Percentiles rank a stretch among this genome's conserved stretches.
Conservation (phyloP, 1,139 yeast species). For the Scheffersomyces segobiensis region DNA sequence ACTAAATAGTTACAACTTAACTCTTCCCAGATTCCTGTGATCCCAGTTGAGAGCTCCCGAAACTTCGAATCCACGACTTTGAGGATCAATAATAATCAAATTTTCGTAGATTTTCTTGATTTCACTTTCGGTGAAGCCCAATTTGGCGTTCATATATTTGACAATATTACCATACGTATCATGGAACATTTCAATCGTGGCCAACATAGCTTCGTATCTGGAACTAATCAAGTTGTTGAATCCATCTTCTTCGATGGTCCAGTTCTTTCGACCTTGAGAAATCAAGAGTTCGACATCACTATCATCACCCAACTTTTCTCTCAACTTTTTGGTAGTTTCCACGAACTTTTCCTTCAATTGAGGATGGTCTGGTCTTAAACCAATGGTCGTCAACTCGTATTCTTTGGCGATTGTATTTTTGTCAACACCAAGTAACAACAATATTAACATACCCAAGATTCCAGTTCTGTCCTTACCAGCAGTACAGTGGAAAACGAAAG, state of each 20-base stretch:
- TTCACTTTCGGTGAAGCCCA: slow-evolving; percentile 53
- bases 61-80: slow-evolving; percentile 15
- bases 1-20: slow-evolving; percentile 11
- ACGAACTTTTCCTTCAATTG: slow-evolving; percentile 35
- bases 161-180: slow-evolving; percentile 57
- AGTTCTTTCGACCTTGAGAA: slow-evolving; percentile 36
- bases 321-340: slow-evolving; percentile 29
- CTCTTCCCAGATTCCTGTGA: slow-evolving; percentile 19
- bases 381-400: slow-evolving; percentile 71
- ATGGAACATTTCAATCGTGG: slow-evolving; percentile 53
- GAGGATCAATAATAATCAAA: slow-evolving; percentile 31
- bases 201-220: slow-evolving; percentile 71
- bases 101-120: slow-evolving; percentile 49
- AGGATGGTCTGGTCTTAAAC: slow-evolving; percentile 54
- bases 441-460: slow-evolving; percentile 63
- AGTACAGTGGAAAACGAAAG: slow-evolving; percentile 72
- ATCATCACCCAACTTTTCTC: slow-evolving; percentile 23
- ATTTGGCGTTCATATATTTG: slow-evolving; percentile 45
- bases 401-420: slow-evolving; percentile 66
- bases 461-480: slow-evolving; percentile 93
- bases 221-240: slow-evolving; percentile 63
- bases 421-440: slow-evolving; percentile 66
- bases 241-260: slow-evolving; percentile 49
- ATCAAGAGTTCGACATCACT: slow-evolving; percentile 30
- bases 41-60: slow-evolving; percentile 24